Evolutionary conservation across 305 asterid species (phyloP).

Genomic region (Withania somnifera): DNA sequence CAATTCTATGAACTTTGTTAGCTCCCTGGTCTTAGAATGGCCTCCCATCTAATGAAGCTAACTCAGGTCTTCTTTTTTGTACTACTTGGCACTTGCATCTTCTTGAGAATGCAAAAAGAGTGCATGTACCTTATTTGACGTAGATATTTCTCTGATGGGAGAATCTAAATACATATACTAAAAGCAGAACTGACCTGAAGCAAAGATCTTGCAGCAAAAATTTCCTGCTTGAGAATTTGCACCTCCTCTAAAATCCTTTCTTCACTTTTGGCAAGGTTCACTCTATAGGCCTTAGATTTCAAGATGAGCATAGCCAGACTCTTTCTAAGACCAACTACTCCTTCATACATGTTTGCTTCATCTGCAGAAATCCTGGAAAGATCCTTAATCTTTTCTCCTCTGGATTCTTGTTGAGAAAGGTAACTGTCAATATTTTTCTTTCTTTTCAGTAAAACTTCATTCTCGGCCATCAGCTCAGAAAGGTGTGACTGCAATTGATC

Average conservation of each 20-base stretch:
- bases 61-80: background rate
- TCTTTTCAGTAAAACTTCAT: conserved; percentile 19
- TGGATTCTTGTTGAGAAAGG: conserved; percentile 24
- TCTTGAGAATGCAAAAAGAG: background rate
- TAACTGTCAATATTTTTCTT: conserved; percentile 24
- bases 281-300: conserved; percentile 25
- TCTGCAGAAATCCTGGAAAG: conserved; percentile 24
- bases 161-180: background rate
- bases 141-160: background rate
- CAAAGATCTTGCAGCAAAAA: conserved; percentile 28
- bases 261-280: conserved; percentile 29
- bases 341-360: conserved; percentile 27
- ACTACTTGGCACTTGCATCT: background rate
- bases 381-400: conserved; percentile 24
- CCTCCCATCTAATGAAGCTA: background rate
- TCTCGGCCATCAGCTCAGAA: conserved; percentile 18
- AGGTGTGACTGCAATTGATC: conserved; percentile 24
- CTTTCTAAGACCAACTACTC: conserved; percentile 24
- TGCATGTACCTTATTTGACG: background rate
- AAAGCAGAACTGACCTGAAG: conserved; percentile 26
- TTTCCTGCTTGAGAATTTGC: conserved; percentile 20
- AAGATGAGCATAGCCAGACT: conserved; percentile 19
- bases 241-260: conserved; percentile 26
- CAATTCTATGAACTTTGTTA: background rate
- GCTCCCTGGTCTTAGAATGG: background rate